Evolutionary conservation across 2,329 filamentous ascomycete genomes (phyloP), one percentile per base, ranked within the genome.

Genomic region (Pseudogymnoascus sp.): DNA sequence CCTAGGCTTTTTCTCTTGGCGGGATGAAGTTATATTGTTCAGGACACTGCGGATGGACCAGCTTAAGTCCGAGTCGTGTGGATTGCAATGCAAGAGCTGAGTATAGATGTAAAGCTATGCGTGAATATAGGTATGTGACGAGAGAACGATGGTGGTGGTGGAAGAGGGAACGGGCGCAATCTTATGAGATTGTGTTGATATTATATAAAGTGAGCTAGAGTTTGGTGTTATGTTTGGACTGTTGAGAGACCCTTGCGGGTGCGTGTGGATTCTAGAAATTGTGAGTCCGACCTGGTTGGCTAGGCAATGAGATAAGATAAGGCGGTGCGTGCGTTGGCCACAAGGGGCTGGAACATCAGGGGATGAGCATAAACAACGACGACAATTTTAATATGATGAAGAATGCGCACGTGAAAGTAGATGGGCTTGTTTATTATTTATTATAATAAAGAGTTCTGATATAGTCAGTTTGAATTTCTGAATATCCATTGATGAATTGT

Each of bases 281-380:
- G 44, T 28, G 44, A 50, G 44, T 50, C 44, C 2, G 44, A 28
- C 23, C 21, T 50, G 44, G 44, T 50, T 50, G 44, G 44, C 44
- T 50, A 28, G 44, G 44, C 44, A 50, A 50, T 50, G 44, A 5
- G 44, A 50, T 50, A 50, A 50, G 44, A 50, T 44, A 44, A 44
- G 18, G 10, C 5, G 44, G 23, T 44, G 14, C 16, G 44, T 50
- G 42, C 25, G 42, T 14, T 25, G 42, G 42, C 42, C 18, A 25
- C 42, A 47, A 16, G 42, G 42, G 42, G 7, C 42, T 47, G 21
- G 42, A 47, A 47, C 21, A 12, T 47, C 11, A 47, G 42, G 42
- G 21, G 21, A 16, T 14, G 44, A 28, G 6, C 21, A n/a, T 25
- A 5, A 47, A 28, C 44, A 50, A 50, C 12, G 12, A 8, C 23